Evolutionary conservation across 768 basidiomycete genomes (phyloP), one percentile per base, ranked within the genome.

Genomic region (Suillus alpinus): DNA sequence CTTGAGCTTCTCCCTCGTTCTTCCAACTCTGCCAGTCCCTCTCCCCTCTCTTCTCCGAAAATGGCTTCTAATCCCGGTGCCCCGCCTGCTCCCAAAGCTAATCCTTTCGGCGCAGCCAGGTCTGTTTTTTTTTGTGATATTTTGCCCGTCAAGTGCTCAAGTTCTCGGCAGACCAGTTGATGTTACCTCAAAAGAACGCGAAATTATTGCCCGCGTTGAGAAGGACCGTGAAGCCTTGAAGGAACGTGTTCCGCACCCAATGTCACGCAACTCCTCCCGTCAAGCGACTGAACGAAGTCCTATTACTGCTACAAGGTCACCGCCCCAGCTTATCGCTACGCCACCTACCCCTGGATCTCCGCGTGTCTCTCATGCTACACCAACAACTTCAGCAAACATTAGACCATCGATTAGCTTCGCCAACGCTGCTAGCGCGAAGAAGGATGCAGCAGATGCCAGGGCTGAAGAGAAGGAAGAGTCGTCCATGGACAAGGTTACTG

Each of bases 61-160:
- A 83, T 91, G 66, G 77, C 81, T 3, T 75, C 81, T 59, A 75
- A 80, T 16, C 71, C 77, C 56, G 62, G 78, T 39, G 73, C 71
- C 49, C 64, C 69, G n/a, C 69, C 73, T 23, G 66, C 78, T 6
- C 69, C 79, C 39, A 76, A 85, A 39, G 69, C 88, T 61, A 94
- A 83, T 71, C 95, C 95, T 6, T 98, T 98, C 69, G 97, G 96
- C 53, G 81, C 82, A 58, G 96, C 96, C 39, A 88, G 77, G 91
- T 92, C 66, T 53, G 83, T 73, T 20, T 66, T 3, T 52, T 44
- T 43, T 20, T 29, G n/a, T 16, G 31, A 49, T 58, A 53, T 49
- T 23, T 34, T 29, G 58, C 14, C 29, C 47, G 47, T 13, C 16
- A 52, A 29, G 14, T 63, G 62, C 58, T 62, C 16, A 75, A 41